Conservation (phyloP, 208 protist species). For the Leishmania gerbilli region DNA sequence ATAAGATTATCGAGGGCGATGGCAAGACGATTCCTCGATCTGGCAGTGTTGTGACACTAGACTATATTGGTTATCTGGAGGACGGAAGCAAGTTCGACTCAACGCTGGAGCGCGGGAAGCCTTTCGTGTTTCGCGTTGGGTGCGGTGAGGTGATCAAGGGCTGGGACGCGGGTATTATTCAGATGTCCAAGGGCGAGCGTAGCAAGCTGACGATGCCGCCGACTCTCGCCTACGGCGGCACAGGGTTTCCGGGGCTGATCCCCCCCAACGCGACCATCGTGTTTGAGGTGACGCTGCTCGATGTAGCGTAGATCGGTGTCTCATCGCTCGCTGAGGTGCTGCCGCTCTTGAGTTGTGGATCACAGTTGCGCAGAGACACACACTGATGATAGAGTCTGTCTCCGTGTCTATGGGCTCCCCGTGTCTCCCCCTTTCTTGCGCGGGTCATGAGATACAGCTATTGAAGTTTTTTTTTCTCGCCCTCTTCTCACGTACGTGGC, state of each 20-base stretch:
- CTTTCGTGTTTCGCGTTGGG: slow-evolving; percentile 93
- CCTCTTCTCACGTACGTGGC: neutral
- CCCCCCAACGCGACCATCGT: slow-evolving; percentile 87
- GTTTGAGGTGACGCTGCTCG: slow-evolving; percentile 93
- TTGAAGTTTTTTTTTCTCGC: neutral
- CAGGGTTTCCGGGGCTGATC: slow-evolving; percentile 90
- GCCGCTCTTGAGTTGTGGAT: neutral
- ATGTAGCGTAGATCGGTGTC: slow-evolving; percentile 54
- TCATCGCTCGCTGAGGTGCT: neutral
- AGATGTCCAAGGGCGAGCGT: slow-evolving; percentile 94
- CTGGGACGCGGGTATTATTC: slow-evolving; percentile 94
- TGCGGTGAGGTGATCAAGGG: slow-evolving; percentile 94
- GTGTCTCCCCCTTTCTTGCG: neutral
- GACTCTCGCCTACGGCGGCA: slow-evolving; percentile 86
- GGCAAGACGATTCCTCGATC: slow-evolving; percentile 87
- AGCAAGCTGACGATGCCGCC: slow-evolving; percentile 92
- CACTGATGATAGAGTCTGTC: neutral
- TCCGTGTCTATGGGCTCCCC: neutral
- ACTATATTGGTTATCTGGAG: slow-evolving; percentile 85
- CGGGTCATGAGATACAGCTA: neutral
- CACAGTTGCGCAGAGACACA: neutral
- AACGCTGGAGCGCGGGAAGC: slow-evolving; percentile 84
- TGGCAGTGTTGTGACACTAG: slow-evolving; percentile 88
- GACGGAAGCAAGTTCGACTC: slow-evolving; percentile 91
- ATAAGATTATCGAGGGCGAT: slow-evolving; percentile 94